Base-by-base conservation (phyloP, 108 stramenopile genomes). In the Stephanodiscus triporus region DNA sequence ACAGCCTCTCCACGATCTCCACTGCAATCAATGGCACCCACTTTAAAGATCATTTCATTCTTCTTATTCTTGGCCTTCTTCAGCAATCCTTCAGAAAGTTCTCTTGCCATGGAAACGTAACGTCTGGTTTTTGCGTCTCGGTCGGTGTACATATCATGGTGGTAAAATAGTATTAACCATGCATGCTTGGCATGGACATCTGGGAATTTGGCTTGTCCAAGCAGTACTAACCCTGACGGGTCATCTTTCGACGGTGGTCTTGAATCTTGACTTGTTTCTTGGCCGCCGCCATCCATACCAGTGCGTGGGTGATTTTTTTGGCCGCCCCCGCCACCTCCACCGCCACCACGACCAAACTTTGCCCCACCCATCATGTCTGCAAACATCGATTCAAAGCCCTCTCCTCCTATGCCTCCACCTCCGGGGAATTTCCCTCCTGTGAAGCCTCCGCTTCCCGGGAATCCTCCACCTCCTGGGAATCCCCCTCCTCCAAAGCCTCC, bases 21-120 rank as follows among this genome's bases (percentile, higher is more conserved):
- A 38, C 61, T 60, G 74, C 92, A 94, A 58, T 94, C 87, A n/a
- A 94, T 76, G 0, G 92, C 90, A 14, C 92, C 92, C 26, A 94
- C 78, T 73, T 88, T 91, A 81, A 86, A 93, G 4, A 73, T 69
- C 72, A 68, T 78, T 36, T 66, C 65, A 63, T 76, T 76, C 32
- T 78, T 78, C 65, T 68, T 11, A 30, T 84, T 72, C 37, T 84
- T 84, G 13, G 68, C 69, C 63, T 88, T 87, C 19, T 77, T 88
- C 73, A 38, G 77, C 71, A 63, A 83, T 63, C 37, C 72, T 62
- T 75, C 87, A 72, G 37, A 80, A 20, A 55, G 67, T 57, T 40
- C 72, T 61, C 67, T 85, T 65, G 55, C 75, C 9, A 42, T 60
- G 7, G 67, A 49, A 9, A 69, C 50, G 60, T 69, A 63, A 20